These are phyloP conservation scores for Thraustochytrium sp. DNA, from an alignment of 352 stramenopile genomes.

Conservation along the genomic window DNA sequence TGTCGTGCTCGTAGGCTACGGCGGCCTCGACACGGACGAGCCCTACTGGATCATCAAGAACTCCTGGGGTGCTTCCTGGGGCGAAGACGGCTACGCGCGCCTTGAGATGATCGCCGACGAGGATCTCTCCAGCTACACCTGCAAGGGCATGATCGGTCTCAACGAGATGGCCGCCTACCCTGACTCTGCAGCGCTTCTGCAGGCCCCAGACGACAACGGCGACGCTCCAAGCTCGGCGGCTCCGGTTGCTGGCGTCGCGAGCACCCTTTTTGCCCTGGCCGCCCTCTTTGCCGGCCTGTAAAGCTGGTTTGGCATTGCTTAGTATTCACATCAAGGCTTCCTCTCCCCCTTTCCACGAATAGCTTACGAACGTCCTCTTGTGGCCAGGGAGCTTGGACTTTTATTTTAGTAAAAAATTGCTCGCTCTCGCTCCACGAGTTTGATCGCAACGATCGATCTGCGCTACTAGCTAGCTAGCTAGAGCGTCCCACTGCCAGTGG, in stretches of 20 bases:
- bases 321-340: background rate
- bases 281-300: too few species aligned
- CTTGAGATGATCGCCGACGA: constrained; percentile 30
- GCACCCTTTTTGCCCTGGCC: too few species aligned
- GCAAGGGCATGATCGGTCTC: constrained; percentile 7
- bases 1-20: constrained; percentile 60
- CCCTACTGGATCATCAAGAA: constrained; percentile 60
- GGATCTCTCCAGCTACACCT: background rate
- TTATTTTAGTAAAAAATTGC: background rate
- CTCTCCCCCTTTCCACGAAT: background rate
- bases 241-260: too few species aligned
- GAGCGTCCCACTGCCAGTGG: too few species aligned
- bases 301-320: background rate
- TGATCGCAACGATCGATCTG: too few species aligned
- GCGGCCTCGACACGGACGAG: background rate
- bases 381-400: background rate
- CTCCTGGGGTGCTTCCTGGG: constrained; percentile 64
- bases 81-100: constrained; percentile 59
- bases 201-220: background rate
- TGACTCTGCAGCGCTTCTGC: background rate
- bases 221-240: background rate
- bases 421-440: too few species aligned
- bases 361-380: background rate
- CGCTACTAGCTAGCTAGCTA: too few species aligned
- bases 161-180: constrained; percentile 13